Conservation (phyloP, 805 yeast genomes). For the Cephaloascus fragrans region DNA sequence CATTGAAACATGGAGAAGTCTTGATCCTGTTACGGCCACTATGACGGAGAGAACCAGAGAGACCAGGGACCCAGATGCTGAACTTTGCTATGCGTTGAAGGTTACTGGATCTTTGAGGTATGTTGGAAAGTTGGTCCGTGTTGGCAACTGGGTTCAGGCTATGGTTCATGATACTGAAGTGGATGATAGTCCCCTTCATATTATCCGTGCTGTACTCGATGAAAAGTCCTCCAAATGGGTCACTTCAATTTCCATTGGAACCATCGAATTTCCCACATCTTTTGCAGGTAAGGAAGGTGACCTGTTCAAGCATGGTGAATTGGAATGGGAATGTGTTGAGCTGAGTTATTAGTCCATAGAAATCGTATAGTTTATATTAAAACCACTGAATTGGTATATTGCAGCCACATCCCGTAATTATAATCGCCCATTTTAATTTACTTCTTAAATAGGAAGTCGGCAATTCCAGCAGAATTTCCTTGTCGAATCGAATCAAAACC, state of each 20-base stretch:
- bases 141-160: slow-evolving; percentile 48
- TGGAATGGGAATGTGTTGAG: slow-evolving; percentile 16
- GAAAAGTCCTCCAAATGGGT: slow-evolving; percentile 10
- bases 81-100: slow-evolving; percentile 13
- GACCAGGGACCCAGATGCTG: slow-evolving; percentile 2
- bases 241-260: slow-evolving; percentile 15
- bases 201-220: slow-evolving; percentile 14
- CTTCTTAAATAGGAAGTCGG: too few species aligned
- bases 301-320: slow-evolving; percentile 1
- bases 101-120: slow-evolving; percentile 10
- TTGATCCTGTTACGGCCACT: slow-evolving; percentile 26
- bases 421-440: too few species aligned
- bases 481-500: too few species aligned
- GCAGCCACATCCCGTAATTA: too few species aligned
- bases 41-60: slow-evolving; percentile 18
- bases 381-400: too few species aligned
- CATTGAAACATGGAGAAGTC: slow-evolving; percentile 45
- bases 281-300: slow-evolving; percentile 9
- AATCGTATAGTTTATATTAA: too few species aligned
- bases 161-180: slow-evolving; percentile 19
- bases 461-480: too few species aligned
- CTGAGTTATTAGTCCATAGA: neutral
- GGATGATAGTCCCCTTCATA: slow-evolving; percentile 15
- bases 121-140: slow-evolving; percentile 33
- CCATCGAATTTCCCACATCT: slow-evolving; percentile 1